Base-by-base conservation (phyloP, 768 basidiomycete genomes). In the Kondoa malvinella region DNA sequence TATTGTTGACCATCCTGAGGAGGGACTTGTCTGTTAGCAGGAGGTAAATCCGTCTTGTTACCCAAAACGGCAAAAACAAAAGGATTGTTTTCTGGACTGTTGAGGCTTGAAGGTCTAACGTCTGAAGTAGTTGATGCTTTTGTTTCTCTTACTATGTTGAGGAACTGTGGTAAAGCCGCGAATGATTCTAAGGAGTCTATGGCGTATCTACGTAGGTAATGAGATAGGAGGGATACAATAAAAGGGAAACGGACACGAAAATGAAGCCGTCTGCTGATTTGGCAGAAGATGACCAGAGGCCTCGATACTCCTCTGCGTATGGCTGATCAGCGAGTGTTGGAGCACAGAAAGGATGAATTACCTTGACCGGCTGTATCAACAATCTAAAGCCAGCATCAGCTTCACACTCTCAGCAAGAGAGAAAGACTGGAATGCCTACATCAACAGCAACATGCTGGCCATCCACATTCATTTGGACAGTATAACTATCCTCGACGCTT, bases 291-390 rank as follows among this genome's bases (percentile, higher is more conserved):
- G 12, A 14, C 58, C 58, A 60, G 14, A 60, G 58, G 25, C 27
- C 27, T 14, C 58, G 58, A 25, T 60, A 60, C 27, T 60, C 58
- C 58, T 60, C 58, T 60, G 25, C 25, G 27, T 4, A 31, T 31
- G 8, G 27, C 25, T 60, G 25, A 60, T 4, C 12, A 26, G 58
- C 14, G 27, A 14, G 15, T 12, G 12, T 14, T 25, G 8, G 14
- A 14, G 25, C 4, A 31, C 15, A 4, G 58, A 31, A 31, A 60
- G 30, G 58, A 25, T 12, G 58, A 12, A 25, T 8, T 12, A 31
- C 58, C 58, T 60, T 60, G 58, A 60, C 58, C 58, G 4, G 58
- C 58, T 31, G 58, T 26, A 31, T 60, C 58, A 4, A 60, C 58
- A 14, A 60, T 60, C 58, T 50, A 50, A 8, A 50, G 12, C 8